phyloP scores from a whole-genome alignment of 2,329 filamentous ascomycete species.

The Pyrenophora tritici-repentis region DNA sequence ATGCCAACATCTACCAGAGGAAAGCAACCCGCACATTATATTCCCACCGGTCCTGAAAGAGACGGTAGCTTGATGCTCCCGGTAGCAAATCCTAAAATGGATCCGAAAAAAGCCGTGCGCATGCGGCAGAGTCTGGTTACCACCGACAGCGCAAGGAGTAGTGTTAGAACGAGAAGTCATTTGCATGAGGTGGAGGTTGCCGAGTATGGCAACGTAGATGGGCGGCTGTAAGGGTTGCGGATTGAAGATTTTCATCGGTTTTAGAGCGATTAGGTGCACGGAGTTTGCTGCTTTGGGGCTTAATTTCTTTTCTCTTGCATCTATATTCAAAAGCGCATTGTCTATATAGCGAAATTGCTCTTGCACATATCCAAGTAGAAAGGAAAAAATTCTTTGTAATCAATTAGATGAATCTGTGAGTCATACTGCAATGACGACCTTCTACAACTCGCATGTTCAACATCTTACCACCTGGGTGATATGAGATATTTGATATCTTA shows the following conservation, averaged over 20 bases:
- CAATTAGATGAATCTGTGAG: too few species aligned
- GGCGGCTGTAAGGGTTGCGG: not conserved
- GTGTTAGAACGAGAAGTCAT: slow-evolving; percentile 34
- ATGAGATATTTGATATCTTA: too few species aligned
- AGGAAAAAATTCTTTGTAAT: too few species aligned
- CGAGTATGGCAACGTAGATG: slow-evolving; percentile 35
- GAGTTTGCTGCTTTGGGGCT: too few species aligned
- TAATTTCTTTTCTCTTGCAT: too few species aligned
- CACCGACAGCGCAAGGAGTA: slow-evolving; percentile 34
- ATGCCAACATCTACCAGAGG: slow-evolving; percentile 16
- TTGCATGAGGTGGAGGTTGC: slow-evolving; percentile 36
- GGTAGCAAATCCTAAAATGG: slow-evolving; percentile 9
- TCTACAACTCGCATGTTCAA: too few species aligned
- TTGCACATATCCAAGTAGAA: too few species aligned
- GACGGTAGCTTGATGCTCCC: slow-evolving; percentile 15
- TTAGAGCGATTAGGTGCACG: too few species aligned
- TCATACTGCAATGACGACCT: too few species aligned
- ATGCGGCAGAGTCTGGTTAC: slow-evolving; percentile 28
- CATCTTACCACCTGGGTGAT: too few species aligned
- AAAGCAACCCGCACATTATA: slow-evolving; percentile 29
- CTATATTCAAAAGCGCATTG: too few species aligned
- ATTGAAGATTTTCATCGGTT: not conserved
- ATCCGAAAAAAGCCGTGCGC: slow-evolving; percentile 26
- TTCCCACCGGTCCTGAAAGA: slow-evolving; percentile 18
- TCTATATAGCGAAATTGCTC: too few species aligned